These are phyloP conservation scores for Solanum rostratum DNA, from an alignment of 257 asterid species.

Conservation along the genomic window DNA sequence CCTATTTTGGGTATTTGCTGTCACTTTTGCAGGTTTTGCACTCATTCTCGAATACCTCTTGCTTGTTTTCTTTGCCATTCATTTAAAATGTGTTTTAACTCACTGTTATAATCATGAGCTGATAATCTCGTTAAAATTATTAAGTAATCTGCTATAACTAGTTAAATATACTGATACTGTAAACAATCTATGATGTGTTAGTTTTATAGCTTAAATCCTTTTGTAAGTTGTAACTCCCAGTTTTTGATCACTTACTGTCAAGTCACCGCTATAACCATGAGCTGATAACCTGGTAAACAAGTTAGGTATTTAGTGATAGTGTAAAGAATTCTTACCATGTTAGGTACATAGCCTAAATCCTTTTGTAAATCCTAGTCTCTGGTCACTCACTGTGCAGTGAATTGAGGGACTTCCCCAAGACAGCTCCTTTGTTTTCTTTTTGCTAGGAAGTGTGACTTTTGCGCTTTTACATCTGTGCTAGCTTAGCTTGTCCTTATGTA, in stretches of 20 bases:
- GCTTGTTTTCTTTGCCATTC: background rate
- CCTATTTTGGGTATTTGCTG: conserved; percentile 69
- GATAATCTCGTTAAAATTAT: background rate
- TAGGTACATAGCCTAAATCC: background rate
- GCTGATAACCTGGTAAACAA: background rate
- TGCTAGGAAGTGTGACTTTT: background rate
- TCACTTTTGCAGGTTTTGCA: conserved; percentile 77
- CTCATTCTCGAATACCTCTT: background rate
- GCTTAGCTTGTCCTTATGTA: background rate
- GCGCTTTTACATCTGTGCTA: background rate
- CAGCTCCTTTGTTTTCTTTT: background rate
- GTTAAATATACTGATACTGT: background rate
- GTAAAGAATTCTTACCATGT: background rate
- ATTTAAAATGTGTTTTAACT: background rate
- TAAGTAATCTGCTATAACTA: background rate
- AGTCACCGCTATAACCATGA: background rate
- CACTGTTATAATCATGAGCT: background rate
- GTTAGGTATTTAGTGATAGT: background rate
- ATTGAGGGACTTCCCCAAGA: background rate
- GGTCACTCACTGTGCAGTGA: background rate
- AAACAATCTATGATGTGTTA: background rate
- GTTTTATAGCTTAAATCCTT: background rate
- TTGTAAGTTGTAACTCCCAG: background rate
- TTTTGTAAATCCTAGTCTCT: background rate
- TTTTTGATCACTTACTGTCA: background rate